A percentile compares a stretch with the other conserved stretches of the same genome.
phyloP scores from a whole-genome alignment of 768 basidiomycete genomes.

The Rickenella mellea region DNA sequence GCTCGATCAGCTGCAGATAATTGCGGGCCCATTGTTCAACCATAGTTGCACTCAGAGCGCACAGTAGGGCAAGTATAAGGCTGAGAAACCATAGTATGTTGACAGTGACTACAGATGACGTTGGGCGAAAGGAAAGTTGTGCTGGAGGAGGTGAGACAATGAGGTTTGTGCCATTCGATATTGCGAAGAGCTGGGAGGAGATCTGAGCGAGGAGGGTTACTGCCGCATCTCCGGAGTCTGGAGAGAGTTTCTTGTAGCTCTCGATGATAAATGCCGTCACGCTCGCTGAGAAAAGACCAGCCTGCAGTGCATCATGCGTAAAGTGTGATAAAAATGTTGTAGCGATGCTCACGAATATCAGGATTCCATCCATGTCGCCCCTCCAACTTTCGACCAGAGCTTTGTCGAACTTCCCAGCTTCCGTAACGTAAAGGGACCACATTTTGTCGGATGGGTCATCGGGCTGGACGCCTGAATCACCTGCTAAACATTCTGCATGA shows the following conservation, averaged over 20 bases:
- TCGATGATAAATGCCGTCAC: constrained; percentile 7
- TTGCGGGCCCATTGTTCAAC: constrained; percentile 1
- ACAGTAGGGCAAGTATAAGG: neutral
- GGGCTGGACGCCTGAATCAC: constrained; percentile 24
- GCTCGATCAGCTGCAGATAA: neutral
- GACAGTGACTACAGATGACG: neutral
- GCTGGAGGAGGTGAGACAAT: neutral
- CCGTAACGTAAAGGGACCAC: constrained; percentile 4
- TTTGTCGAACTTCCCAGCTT: constrained; percentile 6
- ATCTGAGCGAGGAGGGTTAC: constrained; percentile 3
- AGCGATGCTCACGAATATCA: constrained; percentile 7
- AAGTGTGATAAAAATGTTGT: too few species aligned
- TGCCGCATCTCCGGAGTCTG: constrained; percentile 2
- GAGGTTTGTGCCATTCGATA: too few species aligned
- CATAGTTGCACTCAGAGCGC: constrained; percentile 1
- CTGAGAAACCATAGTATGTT: constrained; percentile 4
- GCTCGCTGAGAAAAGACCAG: constrained; percentile 6
- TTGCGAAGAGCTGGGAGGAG: constrained; percentile 2
- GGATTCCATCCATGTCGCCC: constrained; percentile 7
- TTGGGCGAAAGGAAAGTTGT: neutral
- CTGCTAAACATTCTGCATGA: too few species aligned
- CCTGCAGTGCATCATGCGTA: neutral
- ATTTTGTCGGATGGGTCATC: constrained; percentile 1
- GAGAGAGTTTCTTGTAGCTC: constrained; percentile 7
- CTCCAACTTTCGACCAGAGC: constrained; percentile 6